phyloP scores from a whole-genome alignment of 2,329 filamentous ascomycete species.

The Xylaria sp. region DNA sequence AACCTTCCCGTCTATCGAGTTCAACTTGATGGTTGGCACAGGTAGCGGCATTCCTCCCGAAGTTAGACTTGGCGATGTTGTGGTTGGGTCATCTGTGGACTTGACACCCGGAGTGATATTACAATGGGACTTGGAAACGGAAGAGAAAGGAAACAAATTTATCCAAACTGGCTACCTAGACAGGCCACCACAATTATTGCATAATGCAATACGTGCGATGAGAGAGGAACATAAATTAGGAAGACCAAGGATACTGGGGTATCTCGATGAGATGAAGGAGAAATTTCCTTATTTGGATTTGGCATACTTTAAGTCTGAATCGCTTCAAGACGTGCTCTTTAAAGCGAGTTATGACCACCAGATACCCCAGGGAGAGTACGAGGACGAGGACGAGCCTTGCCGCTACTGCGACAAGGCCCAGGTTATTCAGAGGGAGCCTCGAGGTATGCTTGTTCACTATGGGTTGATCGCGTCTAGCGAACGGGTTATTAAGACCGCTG shows the following conservation, averaged over 20 bases:
- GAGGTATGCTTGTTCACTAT: slow-evolving; percentile 43
- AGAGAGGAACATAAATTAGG: background rate
- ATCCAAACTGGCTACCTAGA: slow-evolving; percentile 37
- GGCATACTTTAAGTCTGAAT: slow-evolving; percentile 18
- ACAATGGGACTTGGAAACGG: slow-evolving; percentile 45
- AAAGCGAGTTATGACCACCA: slow-evolving; percentile 26
- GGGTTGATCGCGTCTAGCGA: slow-evolving; percentile 47
- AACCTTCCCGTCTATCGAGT: slow-evolving; percentile 50
- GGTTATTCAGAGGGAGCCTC: slow-evolving; percentile 33
- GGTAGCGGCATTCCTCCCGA: slow-evolving; percentile 46
- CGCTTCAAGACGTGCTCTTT: slow-evolving; percentile 38
- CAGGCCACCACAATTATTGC: slow-evolving; percentile 10
- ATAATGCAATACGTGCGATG: slow-evolving; percentile 28
- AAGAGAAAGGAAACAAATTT: slow-evolving; percentile 31
- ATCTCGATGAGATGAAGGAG: slow-evolving; percentile 36
- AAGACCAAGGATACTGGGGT: slow-evolving; percentile 38
- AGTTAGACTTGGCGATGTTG: slow-evolving; percentile 45
- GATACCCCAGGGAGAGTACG: slow-evolving; percentile 20
- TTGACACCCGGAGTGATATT: slow-evolving; percentile 42
- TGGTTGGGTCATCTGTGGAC: slow-evolving; percentile 39
- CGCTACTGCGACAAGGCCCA: slow-evolving; percentile 38
- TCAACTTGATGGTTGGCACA: slow-evolving; percentile 58
- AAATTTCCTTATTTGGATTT: slow-evolving; percentile 38
- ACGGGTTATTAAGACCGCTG: slow-evolving; percentile 42
- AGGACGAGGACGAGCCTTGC: slow-evolving; percentile 35